Percentiles rank a stretch among this genome's conserved stretches.
Evolutionary conservation across 2,329 filamentous ascomycete species (phyloP).

Genomic region (Sclerotinia spermophila): DNA sequence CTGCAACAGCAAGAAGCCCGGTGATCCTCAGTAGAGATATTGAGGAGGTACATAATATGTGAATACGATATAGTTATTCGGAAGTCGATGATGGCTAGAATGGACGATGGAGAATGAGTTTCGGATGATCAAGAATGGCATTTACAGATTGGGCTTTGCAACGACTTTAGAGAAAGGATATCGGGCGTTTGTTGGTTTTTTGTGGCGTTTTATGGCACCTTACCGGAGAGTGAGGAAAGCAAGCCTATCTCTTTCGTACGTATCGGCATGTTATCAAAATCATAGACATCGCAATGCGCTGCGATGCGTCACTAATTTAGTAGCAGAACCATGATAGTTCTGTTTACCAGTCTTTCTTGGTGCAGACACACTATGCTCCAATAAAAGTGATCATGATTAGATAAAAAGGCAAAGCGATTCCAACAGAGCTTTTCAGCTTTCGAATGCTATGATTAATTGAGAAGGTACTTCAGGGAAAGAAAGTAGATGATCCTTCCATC

Average conservation of each 20-base stretch:
- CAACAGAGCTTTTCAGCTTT: neutral
- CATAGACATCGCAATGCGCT: slow-evolving; percentile 4
- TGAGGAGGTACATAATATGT: neutral
- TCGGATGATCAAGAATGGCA: neutral
- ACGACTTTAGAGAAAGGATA: slow-evolving; percentile 4
- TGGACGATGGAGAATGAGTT: neutral
- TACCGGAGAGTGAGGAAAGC: slow-evolving; percentile 1
- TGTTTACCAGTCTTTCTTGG: neutral
- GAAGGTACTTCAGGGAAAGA: neutral
- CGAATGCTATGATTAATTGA: neutral
- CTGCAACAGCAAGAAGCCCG: slow-evolving; percentile 84
- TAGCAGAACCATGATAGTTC: neutral
- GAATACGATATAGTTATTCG: neutral
- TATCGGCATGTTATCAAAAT: neutral
- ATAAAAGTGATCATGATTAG: neutral
- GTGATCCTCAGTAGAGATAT: slow-evolving; percentile 44
- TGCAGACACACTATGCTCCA: neutral
- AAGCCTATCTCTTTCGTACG: neutral
- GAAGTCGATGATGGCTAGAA: neutral
- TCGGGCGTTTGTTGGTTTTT: neutral
- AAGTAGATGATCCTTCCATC: neutral
- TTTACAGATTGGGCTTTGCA: neutral
- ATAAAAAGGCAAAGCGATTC: neutral
- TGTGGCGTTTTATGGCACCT: slow-evolving; percentile 4
- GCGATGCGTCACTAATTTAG: slow-evolving; percentile 4